phyloP scores from a whole-genome alignment of 73 alveolate genomes.

The Blepharisma stoltei region DNA sequence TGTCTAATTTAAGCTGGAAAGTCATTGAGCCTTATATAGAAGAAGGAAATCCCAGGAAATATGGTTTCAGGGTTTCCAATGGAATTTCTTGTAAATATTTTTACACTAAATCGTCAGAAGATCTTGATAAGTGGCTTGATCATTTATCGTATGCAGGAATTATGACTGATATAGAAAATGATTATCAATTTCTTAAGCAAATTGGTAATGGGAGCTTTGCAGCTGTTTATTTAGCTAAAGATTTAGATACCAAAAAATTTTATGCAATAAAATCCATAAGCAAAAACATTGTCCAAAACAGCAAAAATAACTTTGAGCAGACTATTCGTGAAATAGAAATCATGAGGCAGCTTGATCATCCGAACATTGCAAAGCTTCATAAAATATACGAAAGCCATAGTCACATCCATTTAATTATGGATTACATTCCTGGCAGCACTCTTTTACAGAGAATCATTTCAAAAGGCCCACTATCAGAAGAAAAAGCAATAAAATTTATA shows the following conservation, averaged over 20 bases:
- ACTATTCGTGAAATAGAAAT: constrained; percentile 34
- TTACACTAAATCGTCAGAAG: constrained; percentile 10
- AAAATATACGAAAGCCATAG: constrained; percentile 60
- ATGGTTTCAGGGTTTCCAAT: no score
- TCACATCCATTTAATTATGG: constrained; percentile 47
- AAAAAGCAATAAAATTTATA: constrained; percentile 36
- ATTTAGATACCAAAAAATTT: constrained; percentile 26
- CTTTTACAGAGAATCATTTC: constrained; percentile 43
- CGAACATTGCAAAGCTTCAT: constrained; percentile 34
- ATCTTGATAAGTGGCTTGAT: constrained; percentile 26
- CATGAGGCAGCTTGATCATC: constrained; percentile 44
- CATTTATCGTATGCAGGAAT: background rate
- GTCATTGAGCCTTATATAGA: no score
- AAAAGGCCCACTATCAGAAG: constrained; percentile 48
- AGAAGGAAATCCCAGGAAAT: no score
- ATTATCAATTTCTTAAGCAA: background rate
- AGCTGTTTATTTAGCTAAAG: constrained; percentile 32
- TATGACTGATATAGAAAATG: constrained; percentile 4
- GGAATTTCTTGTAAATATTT: background rate
- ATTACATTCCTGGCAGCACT: constrained; percentile 57
- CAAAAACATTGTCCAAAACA: constrained; percentile 29
- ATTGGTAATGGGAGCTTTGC: constrained; percentile 30
- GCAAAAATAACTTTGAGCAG: constrained; percentile 33
- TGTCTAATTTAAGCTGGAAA: no score
- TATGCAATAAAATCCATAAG: constrained; percentile 41